phyloP scores from a whole-genome alignment of 305 asterid genomes.

The Rubia peregrina region DNA sequence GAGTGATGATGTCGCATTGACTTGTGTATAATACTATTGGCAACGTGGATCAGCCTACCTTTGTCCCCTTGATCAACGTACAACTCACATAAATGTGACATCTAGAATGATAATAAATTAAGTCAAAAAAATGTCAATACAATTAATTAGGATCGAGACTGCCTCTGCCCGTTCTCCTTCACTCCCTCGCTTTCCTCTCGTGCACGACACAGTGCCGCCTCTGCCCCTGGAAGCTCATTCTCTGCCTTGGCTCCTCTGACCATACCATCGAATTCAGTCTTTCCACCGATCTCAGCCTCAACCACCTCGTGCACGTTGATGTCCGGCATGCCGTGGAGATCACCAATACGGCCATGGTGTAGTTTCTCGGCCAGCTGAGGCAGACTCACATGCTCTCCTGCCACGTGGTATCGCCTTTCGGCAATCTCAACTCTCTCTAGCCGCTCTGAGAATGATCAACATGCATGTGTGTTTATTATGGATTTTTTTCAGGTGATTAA shows the following conservation, averaged over 20 bases:
- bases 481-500: too few species aligned
- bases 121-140: too few species aligned
- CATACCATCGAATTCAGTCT: slow-evolving; percentile 63
- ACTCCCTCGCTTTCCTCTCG: slow-evolving; percentile 92
- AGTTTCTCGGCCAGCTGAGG: slow-evolving; percentile 73
- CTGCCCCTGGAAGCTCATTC: slow-evolving; percentile 86
- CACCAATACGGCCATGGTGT: slow-evolving; percentile 96
- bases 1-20: too few species aligned
- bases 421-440: slow-evolving; percentile 45
- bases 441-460: slow-evolving; percentile 46
- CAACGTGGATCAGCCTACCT: too few species aligned
- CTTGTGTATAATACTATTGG: too few species aligned
- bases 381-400: slow-evolving; percentile 90
- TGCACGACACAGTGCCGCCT: slow-evolving; percentile 96
- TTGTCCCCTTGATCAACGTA: too few species aligned
- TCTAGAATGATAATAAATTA: too few species aligned
- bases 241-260: slow-evolving; percentile 40
- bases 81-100: too few species aligned
- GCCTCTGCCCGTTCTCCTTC: slow-evolving; percentile 79
- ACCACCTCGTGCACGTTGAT: slow-evolving; percentile 76
- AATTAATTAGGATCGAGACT: slow-evolving; percentile 50
- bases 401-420: slow-evolving; percentile 83
- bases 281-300: slow-evolving; percentile 78
- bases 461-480: too few species aligned
- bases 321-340: slow-evolving; percentile 90